A percentile compares a stretch with the other conserved stretches of the same genome.
Evolutionary conservation across 495 filamentous ascomycete genomes (phyloP).

Genomic region (Trypethelium eluteriae): DNA sequence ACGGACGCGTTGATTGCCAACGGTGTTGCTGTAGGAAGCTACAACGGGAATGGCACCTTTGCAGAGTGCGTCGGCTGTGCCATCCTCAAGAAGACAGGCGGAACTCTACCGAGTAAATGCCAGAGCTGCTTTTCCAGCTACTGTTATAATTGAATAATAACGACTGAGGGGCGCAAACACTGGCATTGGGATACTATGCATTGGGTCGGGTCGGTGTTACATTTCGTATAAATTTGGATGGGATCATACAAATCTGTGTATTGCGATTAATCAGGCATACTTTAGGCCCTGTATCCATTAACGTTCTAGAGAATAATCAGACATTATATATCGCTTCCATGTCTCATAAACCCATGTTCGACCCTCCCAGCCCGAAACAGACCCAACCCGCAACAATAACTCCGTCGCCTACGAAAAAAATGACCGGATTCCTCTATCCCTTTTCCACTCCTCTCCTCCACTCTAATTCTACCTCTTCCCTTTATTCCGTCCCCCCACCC

Average conservation of each 20-base stretch:
- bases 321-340: no score
- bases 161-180: no score
- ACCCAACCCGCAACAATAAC: no score
- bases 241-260: no score
- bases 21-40: constrained; percentile 35
- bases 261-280: no score
- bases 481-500: constrained; percentile 17
- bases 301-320: no score
- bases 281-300: no score
- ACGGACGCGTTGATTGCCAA: constrained; percentile 40
- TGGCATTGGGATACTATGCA: no score
- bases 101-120: background rate
- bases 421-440: background rate
- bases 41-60: constrained; percentile 20
- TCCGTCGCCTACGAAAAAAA: background rate
- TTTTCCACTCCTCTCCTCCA: background rate
- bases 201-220: no score
- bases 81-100: constrained; percentile 1
- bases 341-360: no score
- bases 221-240: no score
- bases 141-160: background rate
- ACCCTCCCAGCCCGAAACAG: no score
- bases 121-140: constrained; percentile 1
- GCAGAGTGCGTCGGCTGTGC: constrained; percentile 6
- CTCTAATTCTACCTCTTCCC: constrained; percentile 16